Conservation (phyloP, 441 rosid genomes). For the Mallotus repandus region DNA sequence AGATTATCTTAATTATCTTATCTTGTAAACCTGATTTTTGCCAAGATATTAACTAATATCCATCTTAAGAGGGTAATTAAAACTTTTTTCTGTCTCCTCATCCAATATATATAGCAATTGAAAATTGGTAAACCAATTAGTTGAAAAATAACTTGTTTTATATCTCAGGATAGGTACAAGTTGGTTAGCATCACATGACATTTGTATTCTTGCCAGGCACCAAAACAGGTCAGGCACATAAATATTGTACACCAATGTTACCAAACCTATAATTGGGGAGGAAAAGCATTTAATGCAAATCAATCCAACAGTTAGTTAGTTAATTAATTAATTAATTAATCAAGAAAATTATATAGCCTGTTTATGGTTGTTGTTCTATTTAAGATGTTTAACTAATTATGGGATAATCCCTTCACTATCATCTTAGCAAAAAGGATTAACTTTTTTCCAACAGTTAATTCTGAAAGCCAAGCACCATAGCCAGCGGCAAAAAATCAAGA, state of each 20-base stretch:
- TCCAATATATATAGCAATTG: not conserved
- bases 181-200: conserved; percentile 8
- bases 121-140: not conserved
- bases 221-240: not conserved
- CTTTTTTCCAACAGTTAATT: conserved; percentile 4
- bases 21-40: not conserved
- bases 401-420: not conserved
- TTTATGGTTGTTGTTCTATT: not conserved
- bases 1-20: not conserved
- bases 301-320: not conserved
- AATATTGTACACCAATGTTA: not conserved
- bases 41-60: not conserved
- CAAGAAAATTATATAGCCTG: not conserved
- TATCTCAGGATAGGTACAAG: not conserved
- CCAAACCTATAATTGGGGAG: not conserved
- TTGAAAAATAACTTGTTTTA: not conserved
- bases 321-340: not conserved
- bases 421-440: not conserved
- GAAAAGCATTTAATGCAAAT: not conserved
- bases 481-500: not conserved
- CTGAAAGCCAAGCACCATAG: not conserved
- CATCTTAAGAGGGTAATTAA: not conserved
- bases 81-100: not conserved
- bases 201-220: not conserved
- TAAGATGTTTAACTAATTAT: not conserved